These are phyloP conservation scores for Botrytis hyacinthi DNA, from an alignment of 2,329 filamentous ascomycete genomes.

Conservation along the genomic window DNA sequence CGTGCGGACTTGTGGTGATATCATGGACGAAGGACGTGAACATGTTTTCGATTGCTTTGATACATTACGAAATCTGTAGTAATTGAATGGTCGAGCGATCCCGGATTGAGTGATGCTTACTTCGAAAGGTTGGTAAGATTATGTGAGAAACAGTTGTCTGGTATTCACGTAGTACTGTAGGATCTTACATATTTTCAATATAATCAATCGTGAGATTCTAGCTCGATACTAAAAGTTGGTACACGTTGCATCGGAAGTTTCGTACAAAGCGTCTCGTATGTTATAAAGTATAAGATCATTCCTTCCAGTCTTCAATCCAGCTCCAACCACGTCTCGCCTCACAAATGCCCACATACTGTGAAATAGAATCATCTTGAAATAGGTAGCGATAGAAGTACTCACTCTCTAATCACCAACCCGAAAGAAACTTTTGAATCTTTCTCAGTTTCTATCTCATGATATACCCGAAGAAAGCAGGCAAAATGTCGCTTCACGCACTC, in stretches of 20 bases:
- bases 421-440: too few species aligned
- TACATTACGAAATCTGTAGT: background rate
- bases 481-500: background rate
- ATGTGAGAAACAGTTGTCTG: background rate
- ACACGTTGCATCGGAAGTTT: background rate
- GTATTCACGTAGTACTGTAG: too few species aligned
- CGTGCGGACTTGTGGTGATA: background rate
- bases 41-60: background rate
- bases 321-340: background rate
- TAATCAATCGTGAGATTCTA: too few species aligned
- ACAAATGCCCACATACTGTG: background rate
- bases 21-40: background rate
- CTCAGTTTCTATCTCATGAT: background rate
- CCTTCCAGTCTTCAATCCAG: background rate
- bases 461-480: rapidly evolving
- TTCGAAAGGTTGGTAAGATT: background rate
- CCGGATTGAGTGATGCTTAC: background rate
- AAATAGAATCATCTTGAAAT: background rate
- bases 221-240: too few species aligned
- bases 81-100: background rate
- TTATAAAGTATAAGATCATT: background rate
- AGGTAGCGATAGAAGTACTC: background rate
- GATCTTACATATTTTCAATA: too few species aligned
- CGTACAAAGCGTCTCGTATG: background rate
- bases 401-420: background rate